Evolutionary conservation across 139 green algal genomes (phyloP).

Genomic region (Desmodesmus armatus): DNA sequence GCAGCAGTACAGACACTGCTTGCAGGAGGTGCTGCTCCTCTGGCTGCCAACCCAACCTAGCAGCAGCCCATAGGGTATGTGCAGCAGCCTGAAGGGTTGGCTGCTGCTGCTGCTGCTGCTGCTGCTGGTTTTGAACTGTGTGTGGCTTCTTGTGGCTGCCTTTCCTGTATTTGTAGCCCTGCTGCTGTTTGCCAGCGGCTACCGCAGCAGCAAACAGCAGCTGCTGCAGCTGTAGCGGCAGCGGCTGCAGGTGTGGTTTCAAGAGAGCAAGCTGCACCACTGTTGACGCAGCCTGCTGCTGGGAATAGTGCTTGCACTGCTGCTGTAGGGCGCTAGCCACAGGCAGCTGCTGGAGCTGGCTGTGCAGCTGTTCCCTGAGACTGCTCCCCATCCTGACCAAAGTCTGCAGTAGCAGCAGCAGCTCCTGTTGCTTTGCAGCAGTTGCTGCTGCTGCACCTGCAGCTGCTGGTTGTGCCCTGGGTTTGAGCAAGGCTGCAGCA

Average conservation of each 20-base stretch:
- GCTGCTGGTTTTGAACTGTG: not conserved
- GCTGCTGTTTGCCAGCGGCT: not conserved
- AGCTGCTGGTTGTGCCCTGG: not conserved
- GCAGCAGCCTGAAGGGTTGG: not conserved
- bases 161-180: not conserved
- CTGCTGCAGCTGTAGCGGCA: not conserved
- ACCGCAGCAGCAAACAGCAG: not conserved
- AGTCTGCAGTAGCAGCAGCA: not conserved
- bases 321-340: no score
- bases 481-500: not conserved
- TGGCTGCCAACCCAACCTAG: not conserved
- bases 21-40: constrained; percentile 2
- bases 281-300: no score
- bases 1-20: constrained; percentile 1
- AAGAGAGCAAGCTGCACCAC: no score
- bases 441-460: not conserved
- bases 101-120: not conserved
- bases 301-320: not conserved
- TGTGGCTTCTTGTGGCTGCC: not conserved
- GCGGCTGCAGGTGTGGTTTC: no score
- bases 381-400: not conserved
- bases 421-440: not conserved
- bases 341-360: no score
- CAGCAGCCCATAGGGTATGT: constrained; percentile 11
- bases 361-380: not conserved